phyloP scores from a whole-genome alignment of 2,329 filamentous ascomycete species.

The Alternaria tenuissima region DNA sequence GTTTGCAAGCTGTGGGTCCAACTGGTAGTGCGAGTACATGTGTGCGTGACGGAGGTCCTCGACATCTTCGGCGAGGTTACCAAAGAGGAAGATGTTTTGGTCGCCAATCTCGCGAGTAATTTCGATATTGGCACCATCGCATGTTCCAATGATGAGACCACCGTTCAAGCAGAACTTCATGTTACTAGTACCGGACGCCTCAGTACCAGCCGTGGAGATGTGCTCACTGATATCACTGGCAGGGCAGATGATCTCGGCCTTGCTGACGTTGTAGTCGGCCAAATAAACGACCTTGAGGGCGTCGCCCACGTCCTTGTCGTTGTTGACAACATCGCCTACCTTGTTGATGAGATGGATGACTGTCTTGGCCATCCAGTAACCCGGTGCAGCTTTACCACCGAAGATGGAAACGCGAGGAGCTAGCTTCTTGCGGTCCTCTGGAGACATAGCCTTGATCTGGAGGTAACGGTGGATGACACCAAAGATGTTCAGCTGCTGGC shows the following conservation, averaged over 20 bases:
- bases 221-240: slow-evolving; percentile 98
- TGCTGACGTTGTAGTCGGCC: slow-evolving; percentile 99
- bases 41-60: slow-evolving; percentile 93
- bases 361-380: slow-evolving; percentile 99
- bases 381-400: slow-evolving; percentile 95
- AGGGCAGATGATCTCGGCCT: slow-evolving; percentile 94
- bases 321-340: slow-evolving; percentile 89
- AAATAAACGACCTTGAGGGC: slow-evolving; percentile 96
- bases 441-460: slow-evolving; percentile 81
- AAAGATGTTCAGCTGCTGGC: slow-evolving; percentile 98
- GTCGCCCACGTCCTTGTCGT: slow-evolving; percentile 89
- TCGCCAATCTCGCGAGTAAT: slow-evolving; percentile 97
- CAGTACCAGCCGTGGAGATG: slow-evolving; percentile 96
- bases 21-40: slow-evolving; percentile 78
- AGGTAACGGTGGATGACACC: slow-evolving; percentile 96
- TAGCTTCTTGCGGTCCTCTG: slow-evolving; percentile 85
- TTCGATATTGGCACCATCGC: slow-evolving; percentile 97
- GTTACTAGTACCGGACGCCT: slow-evolving; percentile 89
- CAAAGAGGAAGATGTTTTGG: slow-evolving; percentile 98
- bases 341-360: slow-evolving; percentile 97
- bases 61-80: slow-evolving; percentile 93
- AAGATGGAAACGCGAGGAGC: slow-evolving; percentile 93
- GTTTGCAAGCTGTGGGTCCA: slow-evolving; percentile 78
- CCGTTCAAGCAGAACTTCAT: slow-evolving; percentile 99
- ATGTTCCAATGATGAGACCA: slow-evolving; percentile 96